Evolutionary conservation across 2,329 filamentous ascomycete species (phyloP), one percentile per base, ranked within the genome.

Genomic region (Alternaria hordeiaustralica): DNA sequence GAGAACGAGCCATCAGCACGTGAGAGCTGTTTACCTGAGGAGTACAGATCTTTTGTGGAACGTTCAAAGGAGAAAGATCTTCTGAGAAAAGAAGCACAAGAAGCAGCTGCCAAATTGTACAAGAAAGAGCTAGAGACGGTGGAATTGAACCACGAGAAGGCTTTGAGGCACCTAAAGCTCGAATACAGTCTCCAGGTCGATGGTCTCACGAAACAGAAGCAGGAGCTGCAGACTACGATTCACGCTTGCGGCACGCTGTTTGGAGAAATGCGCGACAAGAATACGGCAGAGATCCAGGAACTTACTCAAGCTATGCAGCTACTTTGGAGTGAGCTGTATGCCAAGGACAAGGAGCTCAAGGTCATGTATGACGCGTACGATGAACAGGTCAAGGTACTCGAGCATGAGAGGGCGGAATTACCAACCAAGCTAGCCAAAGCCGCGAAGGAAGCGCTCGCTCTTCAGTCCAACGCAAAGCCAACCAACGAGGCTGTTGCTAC

Each of bases 71-170:
- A 28, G 10, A 28, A 25, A 6, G 23, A 25, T 7, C 23, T 25
- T 8, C 7, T 25, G 23, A 25, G 23, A 25, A 25, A 25, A 25
- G 7, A 36, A n/a, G 33, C 33, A 36, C 3, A 9, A n/a, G 15
- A 36, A 1, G 30, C 30, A 9, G 30, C 30, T 36, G 13, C 30
- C 30, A 36, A 36, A 33, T 5, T 7, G 0, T 7, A 36, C n/a
- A 0, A 41, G 8, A 4, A 3, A 41, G 2, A 41, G 15, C 1
- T 41, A 18, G 36, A 41, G 36, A 11, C 0, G 36, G 5, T 0
- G 36, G 1, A 41, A 2, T 9, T 2, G n/a, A n/a, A 41, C 1
- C 36, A 11, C 9, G n/a, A 41, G 15, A 41, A 41, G 15, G n/a
- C 0, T 18, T 6, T 41, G 36, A 1, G 36, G 36, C 36, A 41